Conservation (phyloP, 441 rosid genomes). For the Populus hybrid region DNA sequence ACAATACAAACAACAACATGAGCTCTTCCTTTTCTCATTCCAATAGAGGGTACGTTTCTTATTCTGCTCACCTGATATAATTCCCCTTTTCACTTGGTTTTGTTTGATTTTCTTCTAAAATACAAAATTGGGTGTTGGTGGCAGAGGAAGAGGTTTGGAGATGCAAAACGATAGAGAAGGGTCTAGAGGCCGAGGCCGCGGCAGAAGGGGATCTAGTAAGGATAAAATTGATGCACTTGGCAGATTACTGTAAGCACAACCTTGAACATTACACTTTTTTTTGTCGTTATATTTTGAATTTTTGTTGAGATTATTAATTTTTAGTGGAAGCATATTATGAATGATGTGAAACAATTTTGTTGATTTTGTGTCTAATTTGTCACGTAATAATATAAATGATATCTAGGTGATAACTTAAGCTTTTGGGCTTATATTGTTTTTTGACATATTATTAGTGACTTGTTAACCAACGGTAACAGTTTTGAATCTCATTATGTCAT, state of each 20-base stretch:
- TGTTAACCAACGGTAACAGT: too few relatives aligned
- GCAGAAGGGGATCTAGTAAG: constrained; percentile 35
- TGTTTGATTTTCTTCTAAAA: neutral
- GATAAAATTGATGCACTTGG: constrained; percentile 86
- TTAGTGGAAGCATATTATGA: neutral
- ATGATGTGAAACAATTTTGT: neutral
- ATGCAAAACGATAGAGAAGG: constrained; percentile 38
- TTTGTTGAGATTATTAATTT: neutral
- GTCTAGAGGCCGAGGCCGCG: constrained; percentile 46
- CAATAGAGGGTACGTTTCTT: constrained; percentile 36
- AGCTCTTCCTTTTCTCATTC: constrained; percentile 41
- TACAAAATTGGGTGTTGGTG: neutral
- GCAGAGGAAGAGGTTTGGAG: constrained; percentile 44
- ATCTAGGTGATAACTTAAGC: neutral
- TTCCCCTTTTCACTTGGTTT: neutral
- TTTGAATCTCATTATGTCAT: too few relatives aligned
- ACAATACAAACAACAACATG: constrained; percentile 22
- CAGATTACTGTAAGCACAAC: constrained; percentile 62
- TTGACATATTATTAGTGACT: too few relatives aligned
- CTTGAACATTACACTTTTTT: neutral
- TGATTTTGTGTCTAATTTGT: neutral
- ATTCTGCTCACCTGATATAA: neutral
- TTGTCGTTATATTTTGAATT: neutral
- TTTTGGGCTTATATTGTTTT: neutral
- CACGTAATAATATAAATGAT: too few relatives aligned